Base-by-base conservation (phyloP, 1,284 basidiomycete species). In the Erythrobasidium hasegawianum region DNA sequence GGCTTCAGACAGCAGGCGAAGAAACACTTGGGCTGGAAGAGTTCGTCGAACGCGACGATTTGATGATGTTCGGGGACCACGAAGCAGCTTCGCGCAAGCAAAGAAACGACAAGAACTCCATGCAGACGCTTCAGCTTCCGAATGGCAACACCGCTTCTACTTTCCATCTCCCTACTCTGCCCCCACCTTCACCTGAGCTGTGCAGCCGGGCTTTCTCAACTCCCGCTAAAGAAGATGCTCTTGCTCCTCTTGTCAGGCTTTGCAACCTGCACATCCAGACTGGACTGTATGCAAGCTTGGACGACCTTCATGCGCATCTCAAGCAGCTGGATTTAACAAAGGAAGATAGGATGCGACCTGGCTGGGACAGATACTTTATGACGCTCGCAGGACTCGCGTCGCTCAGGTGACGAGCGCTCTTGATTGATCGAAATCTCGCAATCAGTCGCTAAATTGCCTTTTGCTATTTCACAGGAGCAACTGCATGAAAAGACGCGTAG, bases 321-420 rank as follows among this genome's bases (percentile, higher is more conserved):
- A 84, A 87, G 60, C 72, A 79, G 0, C 73, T 96, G 33, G 81
- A 94, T 74, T 77, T 94, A 2, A 73, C 85, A 20, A 83, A 92
- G 73, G 78, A 82, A 7, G 85, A 88, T 71, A 83, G 89, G 57
- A 78, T 96, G 39, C 81, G 93, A 41, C 93, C 93, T 0, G 83
- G 84, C 8, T 97, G 93, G 93, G 93, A 97, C 77, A 85, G 86
- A 0, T 97, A 97, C 79, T 97, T 97, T 76, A 97, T 96, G 93
- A 90, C 87, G 1, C 81, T 96, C 45, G 92, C 93, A 7, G 87
- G 87, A 13, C 83, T 96, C 49, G 92, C 92, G 2, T 91, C 87
- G 7, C 86, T 85, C 71, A 83, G 88, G 45, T 77, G 73, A 71
- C 73, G 73, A 38, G 29, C 24, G 27, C 26, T 18, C 9, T 27